These are phyloP conservation scores for Blastocystis hominis DNA, from an alignment of 352 stramenopile species.

Conservation along the genomic window DNA sequence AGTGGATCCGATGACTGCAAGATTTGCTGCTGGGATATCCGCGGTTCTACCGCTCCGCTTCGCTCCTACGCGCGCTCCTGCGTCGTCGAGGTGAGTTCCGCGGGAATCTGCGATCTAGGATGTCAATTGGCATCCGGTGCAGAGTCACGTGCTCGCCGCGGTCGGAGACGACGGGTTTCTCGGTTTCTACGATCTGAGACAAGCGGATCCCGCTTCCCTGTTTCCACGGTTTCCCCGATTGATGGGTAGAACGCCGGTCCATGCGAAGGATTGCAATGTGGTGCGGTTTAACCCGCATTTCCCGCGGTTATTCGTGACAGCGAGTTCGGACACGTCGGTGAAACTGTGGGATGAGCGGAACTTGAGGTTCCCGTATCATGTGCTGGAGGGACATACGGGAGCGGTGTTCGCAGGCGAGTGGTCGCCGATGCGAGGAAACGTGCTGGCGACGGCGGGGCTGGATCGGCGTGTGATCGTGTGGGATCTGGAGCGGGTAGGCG, in stretches of 20 bases:
- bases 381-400: slow-evolving; percentile 86
- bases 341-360: slow-evolving; percentile 79
- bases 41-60: not conserved
- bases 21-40: not conserved
- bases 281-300: slow-evolving; percentile 90
- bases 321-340: not conserved
- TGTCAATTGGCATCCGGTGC: not conserved
- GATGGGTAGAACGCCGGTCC: slow-evolving; percentile 69
- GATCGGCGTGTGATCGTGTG: slow-evolving; percentile 91
- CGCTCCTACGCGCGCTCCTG: not conserved
- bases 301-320: slow-evolving; percentile 87
- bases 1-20: slow-evolving; percentile 81
- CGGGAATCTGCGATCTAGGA: not conserved
- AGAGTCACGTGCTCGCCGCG: not conserved
- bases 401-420: slow-evolving; percentile 91
- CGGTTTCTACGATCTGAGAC: not conserved
- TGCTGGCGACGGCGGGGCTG: slow-evolving; percentile 84
- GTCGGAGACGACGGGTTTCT: not conserved
- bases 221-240: not conserved
- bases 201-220: not conserved
- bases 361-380: slow-evolving; percentile 76
- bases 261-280: slow-evolving; percentile 85
- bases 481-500: slow-evolving; percentile 74
- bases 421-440: slow-evolving; percentile 87
- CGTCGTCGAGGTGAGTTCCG: not conserved